Base-by-base conservation (phyloP, 2,329 filamentous ascomycete species). In the Pseudofabraea citricarpa region DNA sequence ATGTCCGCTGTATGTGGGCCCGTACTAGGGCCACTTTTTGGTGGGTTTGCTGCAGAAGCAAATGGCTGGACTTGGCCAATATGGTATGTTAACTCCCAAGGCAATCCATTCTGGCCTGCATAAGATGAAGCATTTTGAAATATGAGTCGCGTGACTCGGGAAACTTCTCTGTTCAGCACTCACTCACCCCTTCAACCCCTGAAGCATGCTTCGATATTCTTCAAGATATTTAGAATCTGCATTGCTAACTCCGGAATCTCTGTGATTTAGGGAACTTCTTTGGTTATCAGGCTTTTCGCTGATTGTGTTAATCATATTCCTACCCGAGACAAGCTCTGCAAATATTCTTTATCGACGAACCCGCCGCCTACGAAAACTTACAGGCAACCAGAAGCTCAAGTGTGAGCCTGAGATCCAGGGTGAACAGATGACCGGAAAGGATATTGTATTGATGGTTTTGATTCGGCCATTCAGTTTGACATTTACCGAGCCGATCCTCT, bases 341-440 rank as follows among this genome's bases (percentile, higher is more conserved):
- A 81, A 70, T 0, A 51, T 77, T 4, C 62, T 77, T 3, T 52
- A 65, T 41, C 59, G 60, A 13, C 71, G 68, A 49, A 61, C 63
- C 0, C 45, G 45, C 5, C 57, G 58, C 3, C 66, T 80, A 3
- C 66, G 66, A 3, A 66, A 66, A 40, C 64, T 71, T 32, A 77
- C 72, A 0, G 72, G 74, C 12, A 78, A 79, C 45, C 44, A 46
- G 0, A 49, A 61, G 6, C 56, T 83, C 4, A 77, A 77, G 0
- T 74, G 73, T 20, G 37, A 83, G 54, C 75, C 73, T 36, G 81
- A 85, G 60, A 76, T 85, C 45, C 72, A 80, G 52, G 73, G 77
- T 59, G 65, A 63, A 10, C 67, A 70, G 49, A 65, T 77, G 55
- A 72, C 64, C 35, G 59, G 71, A 4, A 60, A 60, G 3, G 63